A percentile compares a stretch with the other conserved stretches of the same genome.
These are phyloP conservation scores for Kregervanrija pseudodelftensis DNA, from an alignment of 805 yeast species.

Conservation along the genomic window DNA sequence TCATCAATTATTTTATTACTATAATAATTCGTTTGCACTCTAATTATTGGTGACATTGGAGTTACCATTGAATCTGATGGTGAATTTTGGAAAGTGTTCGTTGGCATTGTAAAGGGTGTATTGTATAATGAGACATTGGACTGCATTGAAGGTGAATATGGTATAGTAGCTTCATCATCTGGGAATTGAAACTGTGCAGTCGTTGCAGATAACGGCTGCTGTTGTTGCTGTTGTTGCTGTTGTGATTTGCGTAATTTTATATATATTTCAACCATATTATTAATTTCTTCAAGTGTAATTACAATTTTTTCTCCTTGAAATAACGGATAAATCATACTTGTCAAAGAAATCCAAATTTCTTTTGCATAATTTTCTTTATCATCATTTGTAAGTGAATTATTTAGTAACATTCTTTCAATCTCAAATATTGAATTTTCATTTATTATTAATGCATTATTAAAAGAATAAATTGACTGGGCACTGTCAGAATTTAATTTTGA, in stretches of 20 bases:
- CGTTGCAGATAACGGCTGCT: too few species aligned
- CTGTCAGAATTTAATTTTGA: constrained; percentile 25
- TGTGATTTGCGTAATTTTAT: constrained; percentile 19
- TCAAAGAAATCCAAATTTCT: constrained; percentile 43
- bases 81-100: constrained; percentile 1
- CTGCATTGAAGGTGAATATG: constrained; percentile 6
- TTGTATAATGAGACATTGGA: background rate
- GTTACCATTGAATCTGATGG: background rate
- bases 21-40: constrained; percentile 4
- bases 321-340: constrained; percentile 36
- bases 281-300: constrained; percentile 52
- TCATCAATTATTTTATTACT: constrained; percentile 34
- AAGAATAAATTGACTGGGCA: background rate
- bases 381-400: constrained; percentile 21
- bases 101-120: constrained; percentile 9
- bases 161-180: background rate
- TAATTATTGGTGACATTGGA: constrained; percentile 11
- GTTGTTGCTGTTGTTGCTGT: constrained; percentile 1
- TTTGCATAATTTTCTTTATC: constrained; percentile 37
- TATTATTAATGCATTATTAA: background rate
- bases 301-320: constrained; percentile 42
- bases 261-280: constrained; percentile 36
- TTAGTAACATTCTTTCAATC: constrained; percentile 23
- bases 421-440: constrained; percentile 20
- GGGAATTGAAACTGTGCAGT: too few species aligned